Evolutionary conservation across 1,284 basidiomycete species (phyloP).

Genomic region (Ustilago trichophora): DNA sequence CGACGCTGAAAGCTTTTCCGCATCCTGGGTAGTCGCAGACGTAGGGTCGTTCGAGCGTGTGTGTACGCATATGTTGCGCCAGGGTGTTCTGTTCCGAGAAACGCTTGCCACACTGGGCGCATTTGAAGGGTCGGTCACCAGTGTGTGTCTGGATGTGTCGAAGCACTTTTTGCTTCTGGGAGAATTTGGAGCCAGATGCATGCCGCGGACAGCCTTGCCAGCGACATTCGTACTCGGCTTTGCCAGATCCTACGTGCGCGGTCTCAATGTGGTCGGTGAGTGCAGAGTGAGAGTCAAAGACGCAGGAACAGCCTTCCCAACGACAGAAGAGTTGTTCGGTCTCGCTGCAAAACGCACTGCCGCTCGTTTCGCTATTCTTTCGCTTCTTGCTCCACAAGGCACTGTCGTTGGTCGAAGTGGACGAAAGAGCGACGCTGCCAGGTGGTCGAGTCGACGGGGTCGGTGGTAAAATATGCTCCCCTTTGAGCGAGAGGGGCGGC

Average conservation of each 20-base stretch:
- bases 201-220: slow-evolving; percentile 84
- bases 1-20: slow-evolving; percentile 89
- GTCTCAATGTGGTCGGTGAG: slow-evolving; percentile 82
- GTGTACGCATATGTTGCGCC: slow-evolving; percentile 65
- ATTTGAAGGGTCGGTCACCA: slow-evolving; percentile 63
- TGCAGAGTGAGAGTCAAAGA: slow-evolving; percentile 75
- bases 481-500: slow-evolving; percentile 12
- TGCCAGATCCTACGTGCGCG: slow-evolving; percentile 84
- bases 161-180: slow-evolving; percentile 91
- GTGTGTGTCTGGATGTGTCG: slow-evolving; percentile 84
- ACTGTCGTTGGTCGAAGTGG: neutral
- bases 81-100: slow-evolving; percentile 65
- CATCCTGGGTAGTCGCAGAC: slow-evolving; percentile 87
- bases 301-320: slow-evolving; percentile 65
- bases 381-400: slow-evolving; percentile 10
- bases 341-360: slow-evolving; percentile 2
- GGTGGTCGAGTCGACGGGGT: slow-evolving; percentile 1
- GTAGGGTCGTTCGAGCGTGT: slow-evolving; percentile 74
- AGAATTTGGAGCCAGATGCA: slow-evolving; percentile 73
- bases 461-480: neutral
- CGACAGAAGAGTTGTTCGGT: slow-evolving; percentile 43
- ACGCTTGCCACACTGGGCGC: slow-evolving; percentile 54
- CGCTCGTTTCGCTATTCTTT: slow-evolving; percentile 19
- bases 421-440: neutral
- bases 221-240: slow-evolving; percentile 84